Percentiles rank a stretch among this genome's conserved stretches.
phyloP scores from a whole-genome alignment of 2,329 filamentous ascomycete species.

The Cladophialophora carrionii region DNA sequence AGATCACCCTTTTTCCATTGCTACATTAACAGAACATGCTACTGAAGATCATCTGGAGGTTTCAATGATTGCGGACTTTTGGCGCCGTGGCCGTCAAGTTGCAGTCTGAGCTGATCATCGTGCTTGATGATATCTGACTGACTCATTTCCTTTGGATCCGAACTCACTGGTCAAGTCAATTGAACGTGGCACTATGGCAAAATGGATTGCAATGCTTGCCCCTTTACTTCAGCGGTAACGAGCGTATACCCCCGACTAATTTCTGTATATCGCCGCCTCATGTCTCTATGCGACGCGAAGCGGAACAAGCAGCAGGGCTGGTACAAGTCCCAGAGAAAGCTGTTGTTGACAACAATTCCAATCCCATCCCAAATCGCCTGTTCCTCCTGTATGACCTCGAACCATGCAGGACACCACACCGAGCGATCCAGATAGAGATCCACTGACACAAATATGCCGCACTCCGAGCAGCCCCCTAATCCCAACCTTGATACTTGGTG shows the following conservation, averaged over 20 bases:
- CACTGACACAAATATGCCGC: conserved; percentile 22
- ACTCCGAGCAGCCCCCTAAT: conserved; percentile 8
- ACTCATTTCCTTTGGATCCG: too few relatives aligned
- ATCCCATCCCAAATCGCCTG: conserved; percentile 8
- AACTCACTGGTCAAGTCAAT: neutral
- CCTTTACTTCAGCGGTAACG: neutral
- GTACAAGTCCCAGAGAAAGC: conserved; percentile 7
- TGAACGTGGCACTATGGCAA: neutral
- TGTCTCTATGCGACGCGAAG: neutral
- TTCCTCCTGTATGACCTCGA: conserved; percentile 6
- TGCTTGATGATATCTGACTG: neutral
- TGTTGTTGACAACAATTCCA: conserved; percentile 1
- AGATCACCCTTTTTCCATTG: neutral
- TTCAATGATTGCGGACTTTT: neutral
- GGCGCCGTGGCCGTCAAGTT: neutral
- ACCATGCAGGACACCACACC: conserved; percentile 8
- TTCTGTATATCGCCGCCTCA: neutral
- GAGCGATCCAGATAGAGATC: conserved; percentile 12
- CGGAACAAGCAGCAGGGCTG: neutral
- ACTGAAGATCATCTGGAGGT: neutral
- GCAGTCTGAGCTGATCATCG: neutral
- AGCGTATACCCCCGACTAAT: neutral
- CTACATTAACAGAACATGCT: neutral
- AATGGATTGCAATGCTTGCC: neutral
- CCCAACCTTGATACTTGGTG: conserved; percentile 3